Base-by-base conservation (phyloP, 352 stramenopile genomes). In the Aphanomyces cochlioides region DNA sequence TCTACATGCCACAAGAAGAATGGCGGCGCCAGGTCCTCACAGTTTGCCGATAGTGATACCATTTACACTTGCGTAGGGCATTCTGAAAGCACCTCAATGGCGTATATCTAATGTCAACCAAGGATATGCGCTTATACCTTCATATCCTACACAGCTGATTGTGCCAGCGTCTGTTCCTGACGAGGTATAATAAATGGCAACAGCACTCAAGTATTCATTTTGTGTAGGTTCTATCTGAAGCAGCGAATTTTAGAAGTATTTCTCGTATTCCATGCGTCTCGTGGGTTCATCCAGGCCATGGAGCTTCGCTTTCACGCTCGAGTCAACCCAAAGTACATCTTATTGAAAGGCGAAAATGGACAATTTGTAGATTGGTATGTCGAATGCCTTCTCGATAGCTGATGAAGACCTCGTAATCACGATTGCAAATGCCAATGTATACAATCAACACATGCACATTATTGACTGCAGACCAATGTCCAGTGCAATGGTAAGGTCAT, bases 61-160 rank as follows among this genome's bases (percentile, higher is more conserved):
- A 47, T 54, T 17, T 12, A 58, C 50, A n/a, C 36, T 10, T 57
- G 8, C 64, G 17, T 38, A 61, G 48, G 83, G 86, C n/a, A 81
- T 90, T 12, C 79, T 90, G 21, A 80, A 89, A 28, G 87, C 79
- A 58, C 75, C 73, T 37, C 83, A 84, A 45, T 94, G 86, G 86
- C 75, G 86, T 39, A 73, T 90, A 17, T 80, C 82, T 0, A 75
- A 67, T 60, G 73, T 87, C 40, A 94, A 94, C 63, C 73, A 85
- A 41, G 81, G 77, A 66, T 97, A 96, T 67, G 61, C 69, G 2
- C 73, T 95, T 59, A 98, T 95, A 67, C 79, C 92, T 34, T 97
- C 91, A 36, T 99, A 99, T 75, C 96, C 97, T 0, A 86, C 89
- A 19, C 81, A 96, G 5, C 73, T 99, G 41, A 85, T 98, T n/a